These are phyloP conservation scores for Mycena haematopus DNA, from an alignment of 768 basidiomycete genomes.

Conservation along the genomic window DNA sequence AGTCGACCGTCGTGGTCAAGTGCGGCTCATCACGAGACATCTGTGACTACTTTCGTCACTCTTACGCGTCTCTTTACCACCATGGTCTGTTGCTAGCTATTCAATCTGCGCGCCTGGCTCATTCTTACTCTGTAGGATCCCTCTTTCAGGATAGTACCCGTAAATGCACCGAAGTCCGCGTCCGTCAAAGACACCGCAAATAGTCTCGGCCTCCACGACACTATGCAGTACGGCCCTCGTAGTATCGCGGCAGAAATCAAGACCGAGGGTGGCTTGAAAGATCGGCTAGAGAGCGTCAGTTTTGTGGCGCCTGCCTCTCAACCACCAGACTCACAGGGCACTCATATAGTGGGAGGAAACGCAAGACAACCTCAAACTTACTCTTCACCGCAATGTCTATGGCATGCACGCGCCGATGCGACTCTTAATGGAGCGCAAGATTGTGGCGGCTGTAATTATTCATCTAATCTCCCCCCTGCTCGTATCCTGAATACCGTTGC, in stretches of 20 bases:
- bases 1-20: neutral
- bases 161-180: constrained; percentile 58
- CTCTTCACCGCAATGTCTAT: constrained; percentile 80
- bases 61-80: constrained; percentile 37
- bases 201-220: constrained; percentile 85
- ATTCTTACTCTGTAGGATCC: constrained; percentile 41
- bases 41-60: constrained; percentile 9
- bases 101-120: constrained; percentile 11
- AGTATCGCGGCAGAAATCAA: constrained; percentile 80
- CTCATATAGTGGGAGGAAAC: constrained; percentile 86
- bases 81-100: constrained; percentile 10
- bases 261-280: constrained; percentile 63
- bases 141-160: constrained; percentile 71
- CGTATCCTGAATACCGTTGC: constrained; percentile 8
- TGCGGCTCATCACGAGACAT: neutral
- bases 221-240: constrained; percentile 83
- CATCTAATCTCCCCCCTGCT: neutral
- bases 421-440: constrained; percentile 91
- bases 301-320: neutral
- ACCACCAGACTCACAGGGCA: constrained; percentile 4
- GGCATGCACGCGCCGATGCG: constrained; percentile 92
- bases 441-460: constrained; percentile 77
- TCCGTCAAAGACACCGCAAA: constrained; percentile 73
- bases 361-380: constrained; percentile 86
- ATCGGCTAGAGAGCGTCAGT: constrained; percentile 79